phyloP scores from a whole-genome alignment of 2,329 filamentous ascomycete species.

The Pestalotiopsis sp. region DNA sequence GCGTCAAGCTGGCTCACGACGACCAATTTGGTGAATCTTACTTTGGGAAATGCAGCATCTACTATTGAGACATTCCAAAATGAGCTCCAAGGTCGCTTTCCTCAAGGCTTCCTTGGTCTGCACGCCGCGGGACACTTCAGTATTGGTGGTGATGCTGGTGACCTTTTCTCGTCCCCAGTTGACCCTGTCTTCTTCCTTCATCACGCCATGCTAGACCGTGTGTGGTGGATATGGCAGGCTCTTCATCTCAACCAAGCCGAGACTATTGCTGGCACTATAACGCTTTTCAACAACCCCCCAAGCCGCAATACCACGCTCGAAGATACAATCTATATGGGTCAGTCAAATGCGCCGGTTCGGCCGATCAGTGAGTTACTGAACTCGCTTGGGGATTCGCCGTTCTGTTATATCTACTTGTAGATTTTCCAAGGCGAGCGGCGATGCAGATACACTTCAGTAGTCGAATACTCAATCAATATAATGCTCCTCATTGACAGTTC shows the following conservation, averaged over 20 bases:
- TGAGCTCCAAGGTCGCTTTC: slow-evolving; percentile 36
- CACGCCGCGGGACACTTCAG: slow-evolving; percentile 32
- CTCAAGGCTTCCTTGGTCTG: slow-evolving; percentile 26
- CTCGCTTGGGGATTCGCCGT: slow-evolving; percentile 21
- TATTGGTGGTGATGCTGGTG: slow-evolving; percentile 30
- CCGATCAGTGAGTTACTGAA: slow-evolving; percentile 20
- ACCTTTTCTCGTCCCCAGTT: slow-evolving; percentile 20
- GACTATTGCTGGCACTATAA: slow-evolving; percentile 28
- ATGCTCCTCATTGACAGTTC: no score
- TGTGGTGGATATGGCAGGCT: slow-evolving; percentile 31
- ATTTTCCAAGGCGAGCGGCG: background rate
- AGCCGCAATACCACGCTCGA: slow-evolving; percentile 26
- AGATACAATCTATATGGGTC: slow-evolving; percentile 26
- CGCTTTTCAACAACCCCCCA: slow-evolving; percentile 27
- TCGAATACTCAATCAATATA: no score
- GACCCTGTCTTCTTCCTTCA: slow-evolving; percentile 30
- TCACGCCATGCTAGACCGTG: slow-evolving; percentile 28
- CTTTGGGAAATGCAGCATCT: slow-evolving; percentile 21
- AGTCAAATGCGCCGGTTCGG: slow-evolving; percentile 11
- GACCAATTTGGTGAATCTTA: slow-evolving; percentile 29
- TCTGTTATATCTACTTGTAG: slow-evolving; percentile 25
- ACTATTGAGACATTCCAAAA: slow-evolving; percentile 36
- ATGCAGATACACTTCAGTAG: no score
- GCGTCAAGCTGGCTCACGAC: slow-evolving; percentile 26
- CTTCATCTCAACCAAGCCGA: slow-evolving; percentile 17